Evolutionary conservation across 768 basidiomycete species (phyloP), one percentile per base, ranked within the genome.

Genomic region (Auricularia cornea): DNA sequence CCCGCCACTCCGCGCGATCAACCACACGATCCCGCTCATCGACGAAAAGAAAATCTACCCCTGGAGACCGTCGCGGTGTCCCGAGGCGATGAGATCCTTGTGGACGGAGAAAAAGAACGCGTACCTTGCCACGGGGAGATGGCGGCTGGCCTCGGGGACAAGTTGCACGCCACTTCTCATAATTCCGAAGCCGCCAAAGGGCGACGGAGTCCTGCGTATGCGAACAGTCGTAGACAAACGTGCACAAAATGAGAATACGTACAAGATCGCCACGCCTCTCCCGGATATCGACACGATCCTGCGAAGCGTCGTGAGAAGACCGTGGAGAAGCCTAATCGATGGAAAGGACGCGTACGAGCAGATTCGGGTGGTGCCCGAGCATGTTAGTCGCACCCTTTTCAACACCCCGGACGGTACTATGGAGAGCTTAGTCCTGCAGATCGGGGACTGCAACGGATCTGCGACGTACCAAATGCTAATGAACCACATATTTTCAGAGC

Each of bases 391-490:
- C 0, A 73, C 75, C 0, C 62, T 73, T 0, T 72, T 78, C 56
- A 66, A 73, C 0, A 80, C 74, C 1, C 75, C 75, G 18, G 73
- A 78, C 68, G 80, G 81, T 0, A 80, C 73, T 31, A 80, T 82
- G 77, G 74, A 72, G 2, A 78, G 77, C 38, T 63, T 69, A 0
- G 78, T 81, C 0, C 67, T 79, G 60, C 77, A 78, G 60, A 69
- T 70, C 26, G 73, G 73, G 1, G 70, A 75, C 48, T 69, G 68
- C 60, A 75, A 75, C 59, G 72, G 67, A 0, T 68, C 70, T 0
- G 79, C 80, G 0, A 81, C 79, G 0, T 79, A 76, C 68, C 79
- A 81, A 64, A 66, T 76, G 0, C 60, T 80, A 0, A 81, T 81
- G 77, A 79, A 79, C 60, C 70, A 79, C 57, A 69, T 80, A 1